A percentile compares a stretch with the other conserved stretches of the same genome.
Conservation (phyloP, 108 stramenopile species). For the Epipyxis sp. region DNA sequence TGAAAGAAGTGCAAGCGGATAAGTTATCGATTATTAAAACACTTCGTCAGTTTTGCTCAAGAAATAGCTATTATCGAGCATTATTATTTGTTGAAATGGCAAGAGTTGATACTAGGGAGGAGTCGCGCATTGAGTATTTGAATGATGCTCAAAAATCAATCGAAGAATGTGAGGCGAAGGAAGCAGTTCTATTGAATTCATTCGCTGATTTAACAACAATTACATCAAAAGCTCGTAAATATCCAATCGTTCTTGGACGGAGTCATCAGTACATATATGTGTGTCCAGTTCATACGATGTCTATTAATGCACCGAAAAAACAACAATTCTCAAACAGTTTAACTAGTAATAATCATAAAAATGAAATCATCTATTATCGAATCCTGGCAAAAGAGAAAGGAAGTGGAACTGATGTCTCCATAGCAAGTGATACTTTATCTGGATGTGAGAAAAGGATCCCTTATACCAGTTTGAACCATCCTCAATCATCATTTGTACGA, state of each 20-base stretch:
- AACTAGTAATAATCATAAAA: not conserved
- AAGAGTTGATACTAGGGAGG: not conserved
- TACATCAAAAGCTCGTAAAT: not conserved
- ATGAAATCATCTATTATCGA: not conserved
- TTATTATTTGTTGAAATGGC: not conserved
- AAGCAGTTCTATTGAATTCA: not conserved
- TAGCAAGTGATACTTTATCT: not conserved
- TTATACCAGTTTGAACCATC: not conserved
- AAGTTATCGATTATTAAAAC: not conserved
- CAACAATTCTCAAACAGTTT: not conserved
- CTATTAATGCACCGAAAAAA: too few species aligned
- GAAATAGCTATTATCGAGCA: not conserved
- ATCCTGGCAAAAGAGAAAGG: constrained; percentile 20
- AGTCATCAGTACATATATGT: not conserved
- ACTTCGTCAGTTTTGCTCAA: not conserved
- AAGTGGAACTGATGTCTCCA: constrained; percentile 21
- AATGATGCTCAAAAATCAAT: not conserved
- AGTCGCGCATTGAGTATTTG: not conserved
- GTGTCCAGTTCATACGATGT: too few species aligned
- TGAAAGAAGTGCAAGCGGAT: not conserved
- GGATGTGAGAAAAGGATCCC: not conserved
- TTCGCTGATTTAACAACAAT: not conserved
- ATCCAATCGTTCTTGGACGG: not conserved
- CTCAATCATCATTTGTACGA: not conserved
- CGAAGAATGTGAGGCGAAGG: too few species aligned